Evolutionary conservation across 768 basidiomycete genomes (phyloP).

Genomic region (Tricholoma bakamatsutake): DNA sequence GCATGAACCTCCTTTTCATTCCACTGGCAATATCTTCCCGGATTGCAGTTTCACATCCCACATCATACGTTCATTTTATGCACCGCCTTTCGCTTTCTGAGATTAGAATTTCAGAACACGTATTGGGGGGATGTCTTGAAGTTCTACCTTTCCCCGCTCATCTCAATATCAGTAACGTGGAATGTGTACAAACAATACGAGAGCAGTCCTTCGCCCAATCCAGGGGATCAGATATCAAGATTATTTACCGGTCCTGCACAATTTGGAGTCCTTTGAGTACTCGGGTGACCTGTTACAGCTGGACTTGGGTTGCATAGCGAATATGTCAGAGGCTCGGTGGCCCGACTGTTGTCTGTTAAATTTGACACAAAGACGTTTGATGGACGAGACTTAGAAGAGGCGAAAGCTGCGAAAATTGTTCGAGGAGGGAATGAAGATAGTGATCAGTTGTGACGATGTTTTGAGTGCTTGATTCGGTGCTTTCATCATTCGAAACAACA

Average conservation of each 20-base stretch:
- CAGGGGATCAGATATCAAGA: constrained; percentile 1
- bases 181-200: constrained; percentile 11
- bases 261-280: constrained; percentile 8
- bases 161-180: constrained; percentile 11
- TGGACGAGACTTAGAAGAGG: neutral
- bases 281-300: constrained; percentile 4
- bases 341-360: neutral
- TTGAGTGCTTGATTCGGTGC: neutral
- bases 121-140: constrained; percentile 13
- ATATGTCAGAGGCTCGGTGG: constrained; percentile 8
- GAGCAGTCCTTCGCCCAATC: constrained; percentile 12
- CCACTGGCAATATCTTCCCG: constrained; percentile 15
- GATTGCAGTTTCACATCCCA: constrained; percentile 17
- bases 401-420: neutral
- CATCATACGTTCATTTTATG: constrained; percentile 11
- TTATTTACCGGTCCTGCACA: constrained; percentile 2
- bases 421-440: neutral
- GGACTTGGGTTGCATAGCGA: constrained; percentile 4
- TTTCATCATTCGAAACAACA: neutral
- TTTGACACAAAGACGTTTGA: neutral
- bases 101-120: constrained; percentile 12
- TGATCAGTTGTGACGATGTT: neutral
- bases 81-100: constrained; percentile 12
- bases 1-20: constrained; percentile 11
- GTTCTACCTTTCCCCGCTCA: constrained; percentile 8